phyloP scores from a whole-genome alignment of 2,329 filamentous ascomycete genomes.

The Elsinoe necatrix region DNA sequence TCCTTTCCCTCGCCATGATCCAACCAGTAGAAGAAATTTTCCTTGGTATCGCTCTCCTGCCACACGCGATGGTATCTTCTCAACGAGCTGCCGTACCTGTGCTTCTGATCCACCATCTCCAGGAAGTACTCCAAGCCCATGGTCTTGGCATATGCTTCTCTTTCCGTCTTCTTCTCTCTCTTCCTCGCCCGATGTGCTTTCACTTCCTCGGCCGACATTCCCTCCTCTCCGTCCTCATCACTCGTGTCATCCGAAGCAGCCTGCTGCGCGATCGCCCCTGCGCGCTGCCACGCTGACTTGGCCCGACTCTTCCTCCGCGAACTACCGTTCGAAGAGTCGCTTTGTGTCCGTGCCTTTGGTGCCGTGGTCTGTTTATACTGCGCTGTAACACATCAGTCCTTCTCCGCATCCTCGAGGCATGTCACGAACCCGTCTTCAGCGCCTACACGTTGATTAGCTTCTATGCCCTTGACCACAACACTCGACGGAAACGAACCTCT shows the following conservation, averaged over 20 bases:
- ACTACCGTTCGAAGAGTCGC: slow-evolving; percentile 19
- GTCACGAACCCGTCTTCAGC: slow-evolving; percentile 29
- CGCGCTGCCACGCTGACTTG: slow-evolving; percentile 62
- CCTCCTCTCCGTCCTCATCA: slow-evolving; percentile 35
- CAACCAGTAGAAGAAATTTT: slow-evolving; percentile 94
- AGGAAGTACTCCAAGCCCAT: slow-evolving; percentile 82
- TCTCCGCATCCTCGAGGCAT: too few species aligned
- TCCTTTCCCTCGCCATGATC: slow-evolving; percentile 68
- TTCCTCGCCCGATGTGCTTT: slow-evolving; percentile 30
- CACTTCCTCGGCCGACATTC: slow-evolving; percentile 29
- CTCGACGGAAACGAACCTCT: slow-evolving; percentile 44
- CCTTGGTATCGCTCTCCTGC: slow-evolving; percentile 65
- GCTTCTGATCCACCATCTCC: slow-evolving; percentile 63
- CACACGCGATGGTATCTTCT: slow-evolving; percentile 75
- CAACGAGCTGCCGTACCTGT: slow-evolving; percentile 78
- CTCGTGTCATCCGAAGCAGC: slow-evolving; percentile 60
- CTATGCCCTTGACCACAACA: slow-evolving; percentile 22
- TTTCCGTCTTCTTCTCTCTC: slow-evolving; percentile 46
- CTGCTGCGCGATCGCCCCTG: slow-evolving; percentile 58
- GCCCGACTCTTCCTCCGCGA: slow-evolving; percentile 34
- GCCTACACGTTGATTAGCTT: slow-evolving; percentile 20
- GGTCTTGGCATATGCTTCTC: slow-evolving; percentile 60
- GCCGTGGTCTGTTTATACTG: slow-evolving; percentile 46
- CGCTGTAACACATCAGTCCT: too few species aligned
- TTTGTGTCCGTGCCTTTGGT: slow-evolving; percentile 35